Evolutionary conservation across 2,329 filamentous ascomycete species (phyloP), one percentile per base, ranked within the genome.

Genomic region (Fusarium agapanthi): DNA sequence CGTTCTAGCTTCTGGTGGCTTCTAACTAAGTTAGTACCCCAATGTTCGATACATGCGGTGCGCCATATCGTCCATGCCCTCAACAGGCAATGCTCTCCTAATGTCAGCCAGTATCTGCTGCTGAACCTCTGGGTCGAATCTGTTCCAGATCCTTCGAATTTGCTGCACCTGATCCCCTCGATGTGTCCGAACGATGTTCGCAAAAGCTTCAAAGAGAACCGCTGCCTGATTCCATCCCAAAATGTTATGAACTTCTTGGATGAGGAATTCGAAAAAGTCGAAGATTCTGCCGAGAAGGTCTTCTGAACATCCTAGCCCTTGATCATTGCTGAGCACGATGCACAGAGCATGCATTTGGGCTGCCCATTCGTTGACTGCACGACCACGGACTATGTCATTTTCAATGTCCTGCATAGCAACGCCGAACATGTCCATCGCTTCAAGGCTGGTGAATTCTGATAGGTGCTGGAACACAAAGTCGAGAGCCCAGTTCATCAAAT

Each of bases 221-320:
- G 64, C 64, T 16, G 56, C 69, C 56, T 56, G 62, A 24, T 55
- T 47, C 56, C 48, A 61, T 11, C 67, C 71, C 12, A 73, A 14
- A 35, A 73, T 38, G 45, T 65, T 56, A 6, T 75, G 65, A n/a
- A 79, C 59, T 30, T 75, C 53, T 6, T 53, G 70, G 28, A 78
- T 73, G 18, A 80, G 59, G 30, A 48, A 51, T 47, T 76, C 55
- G 24, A 80, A 66, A 37, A 80, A 79, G 35, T 64, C 56, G 14
- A 77, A 69, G 26, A 81, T 62, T 22, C 67, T 64, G 13, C 60
- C 44, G 7, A 79, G 73, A 26, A 81, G 67, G 32, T 37, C 53
- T 6, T 73, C 64, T 22, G 78, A 78, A 50, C 78, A 81, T 12
- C 78, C 79, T 5, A 81, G 60, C 7, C 74, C 76, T 20, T 55